Evolutionary conservation across 768 basidiomycete genomes (phyloP), one percentile per base, ranked within the genome.

Genomic region (Lactarius deliciosus): DNA sequence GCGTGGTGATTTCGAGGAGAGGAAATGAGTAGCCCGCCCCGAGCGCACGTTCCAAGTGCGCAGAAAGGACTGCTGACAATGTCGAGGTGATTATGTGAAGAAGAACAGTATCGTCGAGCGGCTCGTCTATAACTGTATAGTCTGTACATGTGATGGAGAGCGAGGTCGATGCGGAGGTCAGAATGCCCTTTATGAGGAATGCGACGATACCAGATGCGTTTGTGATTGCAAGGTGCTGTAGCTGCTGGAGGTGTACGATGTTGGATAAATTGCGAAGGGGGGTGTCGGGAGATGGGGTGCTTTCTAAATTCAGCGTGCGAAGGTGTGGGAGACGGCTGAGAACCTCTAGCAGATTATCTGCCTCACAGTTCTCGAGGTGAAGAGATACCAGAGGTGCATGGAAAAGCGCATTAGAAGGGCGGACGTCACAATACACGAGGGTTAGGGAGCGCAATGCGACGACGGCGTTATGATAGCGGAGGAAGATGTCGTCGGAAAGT

Each of bases 71-170:
- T 36, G 65, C 36, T 22, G 61, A 66, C 5, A 66, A 6, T 10
- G 38, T 66, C 5, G 47, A 57, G 28, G 55, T 53, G 28, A 58
- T 53, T 2, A 9, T 50, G 20, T 32, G 56, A 47, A 66, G 65
- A 34, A 66, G 43, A 4, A 22, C 11, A 10, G 50, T 11, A 11
- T 66, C 65, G 22, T 61, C 61, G 2, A 66, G 43, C 5, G 60
- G 56, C 8, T 63, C 65, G 11, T 53, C 65, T 1, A 53, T 25
- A 40, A 53, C 56, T 28, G 40, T 1, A 22, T 50, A 63, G 56
- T 66, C 56, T 8, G 55, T 58, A 53, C 65, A 66, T 10, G 45
- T 53, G 30, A 62, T 40, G 56, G 56, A 63, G 50, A 66, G 20
- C 10, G 36, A 66, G 3, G 57, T 50, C 25, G 57, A 66, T 28